A percentile compares a stretch with the other conserved stretches of the same genome.
Conservation (phyloP, 2,329 filamentous ascomycete genomes). For the Fusarium abutilonis region DNA sequence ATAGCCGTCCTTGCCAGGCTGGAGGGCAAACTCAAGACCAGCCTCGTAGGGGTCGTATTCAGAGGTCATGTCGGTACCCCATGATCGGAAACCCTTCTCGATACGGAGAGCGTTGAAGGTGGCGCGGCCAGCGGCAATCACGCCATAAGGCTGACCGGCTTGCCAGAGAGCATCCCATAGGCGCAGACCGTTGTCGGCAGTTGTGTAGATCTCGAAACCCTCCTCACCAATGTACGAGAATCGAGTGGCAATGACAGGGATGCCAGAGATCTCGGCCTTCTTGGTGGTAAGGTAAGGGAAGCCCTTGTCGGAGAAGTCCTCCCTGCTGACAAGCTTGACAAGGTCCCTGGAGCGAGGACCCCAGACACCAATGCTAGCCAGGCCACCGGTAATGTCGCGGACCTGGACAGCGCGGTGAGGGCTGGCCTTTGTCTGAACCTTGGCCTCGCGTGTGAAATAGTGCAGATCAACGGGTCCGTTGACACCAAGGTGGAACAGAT, state of each 20-base stretch:
- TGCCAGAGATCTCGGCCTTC: conserved; percentile 59
- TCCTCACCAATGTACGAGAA: conserved; percentile 70
- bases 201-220: conserved; percentile 71
- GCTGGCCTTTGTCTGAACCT: conserved; percentile 53
- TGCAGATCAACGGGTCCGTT: conserved; percentile 65
- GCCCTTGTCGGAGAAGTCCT: conserved; percentile 57
- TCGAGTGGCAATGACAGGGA: conserved; percentile 65
- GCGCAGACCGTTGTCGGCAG: conserved; percentile 64
- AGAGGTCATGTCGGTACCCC: conserved; percentile 66
- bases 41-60: conserved; percentile 70
- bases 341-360: conserved; percentile 66
- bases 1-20: conserved; percentile 58
- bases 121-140: conserved; percentile 66
- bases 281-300: conserved; percentile 63
- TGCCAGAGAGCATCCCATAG: conserved; percentile 68
- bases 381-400: conserved; percentile 67
- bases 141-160: conserved; percentile 63
- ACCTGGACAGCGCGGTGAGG: conserved; percentile 60
- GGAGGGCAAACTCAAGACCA: conserved; percentile 62
- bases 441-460: conserved; percentile 65
- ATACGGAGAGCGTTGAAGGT: conserved; percentile 68
- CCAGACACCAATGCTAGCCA: conserved; percentile 71
- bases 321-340: conserved; percentile 55
- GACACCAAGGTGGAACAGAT: conserved; percentile 64
- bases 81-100: conserved; percentile 68